A percentile compares a stretch with the other conserved stretches of the same genome.
These are phyloP conservation scores for Cylindrotheca fusiformis DNA, from an alignment of 108 stramenopile species.

Conservation along the genomic window DNA sequence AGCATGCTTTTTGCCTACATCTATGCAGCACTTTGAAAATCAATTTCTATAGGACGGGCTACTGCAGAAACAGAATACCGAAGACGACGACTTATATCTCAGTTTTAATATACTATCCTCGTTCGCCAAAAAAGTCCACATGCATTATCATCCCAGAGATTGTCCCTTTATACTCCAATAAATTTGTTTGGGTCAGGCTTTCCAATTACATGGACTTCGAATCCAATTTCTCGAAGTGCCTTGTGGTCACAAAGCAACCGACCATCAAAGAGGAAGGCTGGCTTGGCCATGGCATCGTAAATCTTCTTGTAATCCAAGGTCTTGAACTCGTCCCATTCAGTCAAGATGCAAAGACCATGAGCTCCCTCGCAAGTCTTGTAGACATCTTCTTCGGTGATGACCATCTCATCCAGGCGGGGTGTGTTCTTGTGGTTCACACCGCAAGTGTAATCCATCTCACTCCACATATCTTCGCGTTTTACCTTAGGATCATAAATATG, in stretches of 20 bases:
- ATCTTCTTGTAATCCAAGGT: constrained; percentile 89
- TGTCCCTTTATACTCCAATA: constrained; percentile 37
- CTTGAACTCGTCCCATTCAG: constrained; percentile 99
- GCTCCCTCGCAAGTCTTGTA: constrained; percentile 94
- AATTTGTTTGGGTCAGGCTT: constrained; percentile 88
- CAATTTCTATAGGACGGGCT: too few species aligned
- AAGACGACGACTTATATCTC: too few species aligned
- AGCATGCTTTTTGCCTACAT: too few species aligned
- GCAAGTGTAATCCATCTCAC: constrained; percentile 96
- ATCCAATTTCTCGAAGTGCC: constrained; percentile 92
- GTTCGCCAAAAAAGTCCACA: too few species aligned
- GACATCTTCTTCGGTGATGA: constrained; percentile 83
- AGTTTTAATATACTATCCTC: too few species aligned
- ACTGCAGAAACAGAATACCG: too few species aligned
- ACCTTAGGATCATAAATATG: constrained; percentile 99
- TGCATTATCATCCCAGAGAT: too few species aligned
- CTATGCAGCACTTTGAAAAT: too few species aligned
- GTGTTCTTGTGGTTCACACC: constrained; percentile 83
- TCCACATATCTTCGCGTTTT: constrained; percentile 94
- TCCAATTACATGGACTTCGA: constrained; percentile 97
- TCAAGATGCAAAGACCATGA: constrained; percentile 95
- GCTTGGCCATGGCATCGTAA: constrained; percentile 95
- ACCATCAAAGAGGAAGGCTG: constrained; percentile 98
- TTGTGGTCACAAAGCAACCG: constrained; percentile 92
- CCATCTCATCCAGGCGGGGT: constrained; percentile 71